A percentile compares a stretch with the other conserved stretches of the same genome.
phyloP scores from a whole-genome alignment of 2,329 filamentous ascomycete species.

The Colletotrichum filicis region DNA sequence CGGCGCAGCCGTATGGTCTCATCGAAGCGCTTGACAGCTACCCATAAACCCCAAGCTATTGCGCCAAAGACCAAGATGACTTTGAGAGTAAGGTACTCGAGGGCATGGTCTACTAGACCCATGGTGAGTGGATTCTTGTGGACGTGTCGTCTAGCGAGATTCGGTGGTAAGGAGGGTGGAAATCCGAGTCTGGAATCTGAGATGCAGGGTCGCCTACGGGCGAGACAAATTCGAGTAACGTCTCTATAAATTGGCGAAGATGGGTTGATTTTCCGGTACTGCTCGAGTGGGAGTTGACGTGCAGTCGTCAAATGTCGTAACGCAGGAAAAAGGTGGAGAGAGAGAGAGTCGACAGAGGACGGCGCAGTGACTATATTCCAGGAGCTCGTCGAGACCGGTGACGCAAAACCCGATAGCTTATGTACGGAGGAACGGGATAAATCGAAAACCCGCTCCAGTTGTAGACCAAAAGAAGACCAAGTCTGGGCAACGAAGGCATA shows the following conservation, averaged over 20 bases:
- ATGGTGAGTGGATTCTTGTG: constrained; percentile 44
- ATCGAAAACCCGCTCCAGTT: background rate
- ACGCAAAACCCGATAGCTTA: background rate
- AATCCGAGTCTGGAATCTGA: background rate
- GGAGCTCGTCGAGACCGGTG: background rate
- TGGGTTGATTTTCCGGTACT: background rate
- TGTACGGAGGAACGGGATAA: background rate
- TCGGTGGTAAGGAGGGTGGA: background rate
- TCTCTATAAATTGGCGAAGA: background rate
- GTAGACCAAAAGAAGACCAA: background rate
- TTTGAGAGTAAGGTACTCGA: constrained; percentile 56
- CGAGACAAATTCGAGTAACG: background rate
- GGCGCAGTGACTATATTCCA: background rate
- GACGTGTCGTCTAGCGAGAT: background rate
- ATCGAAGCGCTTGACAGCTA: constrained; percentile 49
- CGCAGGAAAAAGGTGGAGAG: background rate
- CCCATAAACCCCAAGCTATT: constrained; percentile 50
- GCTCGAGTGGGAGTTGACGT: background rate
- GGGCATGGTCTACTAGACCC: constrained; percentile 61
- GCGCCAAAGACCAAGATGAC: constrained; percentile 49
- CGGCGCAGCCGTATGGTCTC: constrained; percentile 56
- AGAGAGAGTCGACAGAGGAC: background rate
- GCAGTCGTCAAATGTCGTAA: background rate
- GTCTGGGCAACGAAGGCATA: constrained; percentile 1
- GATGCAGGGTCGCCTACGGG: background rate